Percentiles rank a stretch among this genome's conserved stretches.
phyloP scores from a whole-genome alignment of 1,284 basidiomycete genomes.

The Apiotrichum siamense region DNA sequence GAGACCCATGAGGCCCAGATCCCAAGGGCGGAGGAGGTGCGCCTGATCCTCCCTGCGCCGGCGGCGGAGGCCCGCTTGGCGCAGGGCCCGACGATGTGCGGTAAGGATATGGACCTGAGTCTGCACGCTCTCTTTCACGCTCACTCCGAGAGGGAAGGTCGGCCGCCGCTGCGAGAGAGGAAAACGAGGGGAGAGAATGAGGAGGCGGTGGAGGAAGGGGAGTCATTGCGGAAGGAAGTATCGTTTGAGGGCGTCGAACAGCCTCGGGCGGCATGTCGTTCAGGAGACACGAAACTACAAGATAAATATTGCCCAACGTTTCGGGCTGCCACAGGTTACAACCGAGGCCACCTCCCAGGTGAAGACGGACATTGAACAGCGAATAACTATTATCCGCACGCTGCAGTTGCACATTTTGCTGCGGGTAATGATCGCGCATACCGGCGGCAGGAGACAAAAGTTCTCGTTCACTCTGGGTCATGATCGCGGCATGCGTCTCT shows the following conservation, averaged over 20 bases:
- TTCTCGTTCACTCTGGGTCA: slow-evolving; percentile 28
- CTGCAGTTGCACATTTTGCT: slow-evolving; percentile 36
- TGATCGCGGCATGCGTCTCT: slow-evolving; percentile 30
- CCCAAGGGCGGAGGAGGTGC: neutral
- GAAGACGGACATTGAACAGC: slow-evolving; percentile 38
- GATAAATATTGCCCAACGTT: slow-evolving; percentile 29
- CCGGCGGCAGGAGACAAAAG: slow-evolving; percentile 38
- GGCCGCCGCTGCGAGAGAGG: slow-evolving; percentile 12
- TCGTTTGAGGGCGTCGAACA: neutral
- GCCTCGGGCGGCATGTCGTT: slow-evolving; percentile 16
- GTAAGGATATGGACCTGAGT: neutral
- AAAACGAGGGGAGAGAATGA: slow-evolving; percentile 12
- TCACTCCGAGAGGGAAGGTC: slow-evolving; percentile 1
- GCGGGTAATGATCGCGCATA: slow-evolving; percentile 42
- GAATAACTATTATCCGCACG: slow-evolving; percentile 26
- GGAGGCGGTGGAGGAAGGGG: slow-evolving; percentile 9
- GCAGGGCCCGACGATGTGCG: neutral
- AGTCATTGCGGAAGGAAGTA: neutral
- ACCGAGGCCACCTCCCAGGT: slow-evolving; percentile 41
- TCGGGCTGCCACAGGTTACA: slow-evolving; percentile 33
- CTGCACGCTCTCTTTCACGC: neutral
- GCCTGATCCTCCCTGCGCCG: neutral
- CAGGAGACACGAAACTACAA: slow-evolving; percentile 38
- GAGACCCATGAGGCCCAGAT: neutral
- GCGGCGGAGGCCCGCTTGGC: neutral